A percentile compares a stretch with the other conserved stretches of the same genome.
phyloP scores from a whole-genome alignment of 2,329 filamentous ascomycete species.

The Xylariaceae sp. region DNA sequence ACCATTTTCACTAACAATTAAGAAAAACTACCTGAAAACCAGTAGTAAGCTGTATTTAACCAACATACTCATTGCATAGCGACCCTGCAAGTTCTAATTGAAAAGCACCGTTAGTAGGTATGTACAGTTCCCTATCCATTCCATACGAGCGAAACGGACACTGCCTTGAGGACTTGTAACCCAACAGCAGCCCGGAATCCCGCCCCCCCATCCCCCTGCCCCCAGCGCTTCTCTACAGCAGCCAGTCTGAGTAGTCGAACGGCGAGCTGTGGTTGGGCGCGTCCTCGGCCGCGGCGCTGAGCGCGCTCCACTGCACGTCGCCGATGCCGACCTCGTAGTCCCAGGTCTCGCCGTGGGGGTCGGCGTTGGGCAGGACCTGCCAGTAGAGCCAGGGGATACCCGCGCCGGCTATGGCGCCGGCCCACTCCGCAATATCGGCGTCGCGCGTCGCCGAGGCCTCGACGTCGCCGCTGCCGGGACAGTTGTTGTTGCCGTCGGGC shows the following conservation, averaged over 20 bases:
- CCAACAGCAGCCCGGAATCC: too few species aligned
- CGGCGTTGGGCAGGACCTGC: constrained; percentile 1
- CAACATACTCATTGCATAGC: too few species aligned
- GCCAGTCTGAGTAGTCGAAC: background rate
- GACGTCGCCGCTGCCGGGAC: background rate
- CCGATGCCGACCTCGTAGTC: constrained; percentile 1
- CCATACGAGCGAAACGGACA: too few species aligned
- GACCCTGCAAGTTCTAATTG: too few species aligned
- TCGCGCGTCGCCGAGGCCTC: background rate
- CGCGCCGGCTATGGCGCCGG: background rate
- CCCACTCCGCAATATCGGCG: background rate
- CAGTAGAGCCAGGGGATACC: background rate
- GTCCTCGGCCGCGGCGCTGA: background rate
- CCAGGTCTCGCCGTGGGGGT: background rate
- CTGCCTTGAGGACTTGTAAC: constrained; percentile 15
- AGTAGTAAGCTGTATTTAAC: too few species aligned
- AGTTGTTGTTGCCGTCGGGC: background rate
- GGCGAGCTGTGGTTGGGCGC: background rate
- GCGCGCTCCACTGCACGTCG: background rate
- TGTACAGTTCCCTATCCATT: too few species aligned
- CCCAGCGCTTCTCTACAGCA: too few species aligned
- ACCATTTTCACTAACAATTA: too few species aligned
- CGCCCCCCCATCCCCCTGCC: too few species aligned
- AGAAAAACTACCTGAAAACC: too few species aligned
- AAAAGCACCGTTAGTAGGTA: too few species aligned